These are phyloP conservation scores for Alternaria rosae DNA, from an alignment of 2,329 filamentous ascomycete genomes.

Conservation along the genomic window DNA sequence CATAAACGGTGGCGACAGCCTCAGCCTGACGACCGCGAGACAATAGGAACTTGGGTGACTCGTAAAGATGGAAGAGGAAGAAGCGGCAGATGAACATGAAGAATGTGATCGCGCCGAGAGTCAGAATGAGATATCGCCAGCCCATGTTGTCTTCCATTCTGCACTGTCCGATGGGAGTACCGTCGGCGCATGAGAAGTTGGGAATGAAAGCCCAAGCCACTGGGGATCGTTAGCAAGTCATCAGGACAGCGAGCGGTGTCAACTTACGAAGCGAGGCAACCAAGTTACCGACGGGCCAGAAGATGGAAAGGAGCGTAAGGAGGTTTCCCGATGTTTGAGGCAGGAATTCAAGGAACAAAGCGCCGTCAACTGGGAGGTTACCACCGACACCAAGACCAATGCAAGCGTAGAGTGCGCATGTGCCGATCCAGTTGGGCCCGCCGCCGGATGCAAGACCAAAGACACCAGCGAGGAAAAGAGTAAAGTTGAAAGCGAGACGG, in stretches of 20 bases:
- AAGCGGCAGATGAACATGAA: conserved; percentile 80
- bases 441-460: conserved; percentile 77
- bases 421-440: conserved; percentile 69
- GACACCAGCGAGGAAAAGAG: conserved; percentile 74
- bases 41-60: conserved; percentile 85
- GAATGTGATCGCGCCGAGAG: conserved; percentile 76
- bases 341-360: conserved; percentile 83
- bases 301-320: conserved; percentile 80
- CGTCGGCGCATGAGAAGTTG: conserved; percentile 62
- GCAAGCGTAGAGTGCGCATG: conserved; percentile 50
- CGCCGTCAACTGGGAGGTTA: conserved; percentile 80
- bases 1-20: conserved; percentile 80
- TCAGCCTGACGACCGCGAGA: conserved; percentile 78
- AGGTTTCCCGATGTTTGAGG: conserved; percentile 77
- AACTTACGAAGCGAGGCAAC: conserved; percentile 57
- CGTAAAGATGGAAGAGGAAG: conserved; percentile 80
- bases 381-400: conserved; percentile 61
- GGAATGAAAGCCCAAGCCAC: conserved; percentile 80
- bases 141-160: conserved; percentile 67
- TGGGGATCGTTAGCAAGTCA: conserved; percentile 34
- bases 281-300: conserved; percentile 86
- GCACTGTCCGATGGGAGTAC: conserved; percentile 45
- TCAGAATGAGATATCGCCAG: conserved; percentile 77
- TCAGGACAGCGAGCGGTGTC: too few relatives aligned
- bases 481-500: conserved; percentile 81